These are phyloP conservation scores for Bruguiera gymnorhiza DNA, from an alignment of 345 rosid genomes.

Conservation along the genomic window DNA sequence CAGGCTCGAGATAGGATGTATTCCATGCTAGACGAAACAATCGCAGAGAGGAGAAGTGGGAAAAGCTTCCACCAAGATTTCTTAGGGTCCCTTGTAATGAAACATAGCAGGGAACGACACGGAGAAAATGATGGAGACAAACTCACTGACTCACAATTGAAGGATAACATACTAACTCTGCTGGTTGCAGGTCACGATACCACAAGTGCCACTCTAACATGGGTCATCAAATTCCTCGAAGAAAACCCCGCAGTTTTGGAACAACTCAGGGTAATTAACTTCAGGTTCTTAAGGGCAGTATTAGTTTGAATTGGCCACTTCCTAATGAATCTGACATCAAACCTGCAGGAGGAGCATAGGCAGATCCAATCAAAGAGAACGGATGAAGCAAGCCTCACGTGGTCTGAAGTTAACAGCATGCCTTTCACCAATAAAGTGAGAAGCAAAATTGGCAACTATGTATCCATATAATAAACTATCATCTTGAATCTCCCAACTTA, in stretches of 20 bases:
- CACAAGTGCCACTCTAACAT: slow-evolving; percentile 63
- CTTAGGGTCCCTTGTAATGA: slow-evolving; percentile 54
- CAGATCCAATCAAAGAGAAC: slow-evolving; percentile 38
- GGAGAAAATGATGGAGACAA: slow-evolving; percentile 35
- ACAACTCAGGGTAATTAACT: slow-evolving; percentile 42
- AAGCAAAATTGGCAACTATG: background rate
- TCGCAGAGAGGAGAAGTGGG: slow-evolving; percentile 44
- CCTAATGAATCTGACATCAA: slow-evolving; percentile 1
- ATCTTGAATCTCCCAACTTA: background rate
- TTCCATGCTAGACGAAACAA: slow-evolving; percentile 48
- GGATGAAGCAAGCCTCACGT: slow-evolving; percentile 35
- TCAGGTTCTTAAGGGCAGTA: background rate
- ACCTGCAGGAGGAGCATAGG: slow-evolving; percentile 50
- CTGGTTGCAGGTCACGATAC: slow-evolving; percentile 73
- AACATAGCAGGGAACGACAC: slow-evolving; percentile 36
- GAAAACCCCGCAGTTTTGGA: slow-evolving; percentile 51
- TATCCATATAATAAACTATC: too few species aligned
- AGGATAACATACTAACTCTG: slow-evolving; percentile 58
- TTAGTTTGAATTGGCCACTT: background rate
- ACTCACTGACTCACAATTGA: slow-evolving; percentile 53
- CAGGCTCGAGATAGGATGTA: slow-evolving; percentile 67
- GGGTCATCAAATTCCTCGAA: slow-evolving; percentile 54
- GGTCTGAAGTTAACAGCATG: slow-evolving; percentile 61
- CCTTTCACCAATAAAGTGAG: slow-evolving; percentile 56
- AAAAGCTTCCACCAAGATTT: slow-evolving; percentile 52